Evolutionary conservation across 371 early-diverging fungal genomes (phyloP).

Genomic region (Zopfochytrium polystomum): DNA sequence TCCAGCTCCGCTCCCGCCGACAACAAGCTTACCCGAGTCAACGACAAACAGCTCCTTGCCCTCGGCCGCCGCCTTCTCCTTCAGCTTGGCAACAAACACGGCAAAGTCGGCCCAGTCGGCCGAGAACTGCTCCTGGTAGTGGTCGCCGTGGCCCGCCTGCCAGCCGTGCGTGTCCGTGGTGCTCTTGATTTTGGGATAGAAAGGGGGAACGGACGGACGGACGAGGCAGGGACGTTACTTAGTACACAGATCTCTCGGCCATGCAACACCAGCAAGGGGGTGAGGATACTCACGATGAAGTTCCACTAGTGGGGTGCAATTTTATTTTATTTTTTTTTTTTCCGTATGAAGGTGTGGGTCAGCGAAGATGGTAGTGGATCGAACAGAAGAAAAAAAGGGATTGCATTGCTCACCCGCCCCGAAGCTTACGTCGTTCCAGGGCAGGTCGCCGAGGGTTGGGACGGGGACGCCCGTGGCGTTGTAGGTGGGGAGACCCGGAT

Average conservation of each 20-base stretch:
- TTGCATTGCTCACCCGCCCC: too few species aligned
- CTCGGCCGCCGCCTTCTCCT: conserved; percentile 6
- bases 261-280: background rate
- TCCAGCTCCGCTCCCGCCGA: too few species aligned
- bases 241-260: background rate
- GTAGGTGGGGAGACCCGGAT: background rate
- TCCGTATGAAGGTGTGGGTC: too few species aligned
- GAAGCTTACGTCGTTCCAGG: conserved; percentile 16
- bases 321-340: too few species aligned
- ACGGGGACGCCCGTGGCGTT: conserved; percentile 1
- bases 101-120: conserved; percentile 30
- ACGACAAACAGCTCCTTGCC: conserved; percentile 46
- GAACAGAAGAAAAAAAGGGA: too few species aligned
- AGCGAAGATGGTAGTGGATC: too few species aligned
- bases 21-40: conserved; percentile 61
- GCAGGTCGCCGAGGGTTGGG: conserved; percentile 8
- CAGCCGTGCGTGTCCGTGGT: conserved; percentile 30
- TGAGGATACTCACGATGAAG: conserved; percentile 3
- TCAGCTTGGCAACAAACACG: conserved; percentile 24
- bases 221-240: background rate
- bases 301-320: too few species aligned
- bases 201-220: background rate
- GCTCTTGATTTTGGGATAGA: background rate
- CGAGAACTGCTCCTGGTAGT: conserved; percentile 8
- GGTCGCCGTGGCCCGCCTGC: conserved; percentile 16